Base-by-base conservation (phyloP, 2,329 filamentous ascomycete genomes). In the Dendrostoma leiphaemia region DNA sequence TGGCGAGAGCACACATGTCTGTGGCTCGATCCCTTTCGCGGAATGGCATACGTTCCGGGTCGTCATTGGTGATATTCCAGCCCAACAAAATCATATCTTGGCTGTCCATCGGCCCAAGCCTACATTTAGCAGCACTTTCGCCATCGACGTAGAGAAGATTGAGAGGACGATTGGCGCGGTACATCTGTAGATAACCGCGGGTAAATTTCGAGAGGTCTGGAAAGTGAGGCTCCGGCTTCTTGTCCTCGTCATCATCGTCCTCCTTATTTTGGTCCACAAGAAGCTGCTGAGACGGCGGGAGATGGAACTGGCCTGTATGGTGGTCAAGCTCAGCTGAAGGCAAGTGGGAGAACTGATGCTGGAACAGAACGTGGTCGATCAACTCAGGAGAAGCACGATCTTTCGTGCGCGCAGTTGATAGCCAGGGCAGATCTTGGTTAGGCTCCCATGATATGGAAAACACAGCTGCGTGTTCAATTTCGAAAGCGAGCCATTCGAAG, bases 111-210 rank as follows among this genome's bases (percentile, higher is more conserved):
- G 86, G 88, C 3, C 87, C 88, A 61, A 84, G 81, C 1, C 63
- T 46, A 0, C 80, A 81, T 61, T 90, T 90, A 2, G 76, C 87
- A 0, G 85, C 88, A 2, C 81, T 80, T 74, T 86, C 83, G 6
- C 88, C 88, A 62, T 91, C 88, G 13, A 90, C 66, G 62, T 90
- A 89, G 3, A 91, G 69, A 1, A 90, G 71, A 12, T 78, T 77
- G 0, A 90, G 71, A 6, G 79, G 72, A 9, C 80, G 76, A 1
- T 71, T 78, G 3, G 85, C 78, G 7, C 74, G 74, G 64, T 90
- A 91, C 0, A 79, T 84, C 61, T 90, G 87, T 1, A 90, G 71
- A 60, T 85, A 88, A 6, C 86, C 86, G 17, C 70, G 67, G 0
- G 32, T n/a, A 2, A 60, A 15, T 26, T 17, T 44, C 10, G 32